Evolutionary conservation across 2,329 filamentous ascomycete species (phyloP).

Genomic region (Drechslera avenae): DNA sequence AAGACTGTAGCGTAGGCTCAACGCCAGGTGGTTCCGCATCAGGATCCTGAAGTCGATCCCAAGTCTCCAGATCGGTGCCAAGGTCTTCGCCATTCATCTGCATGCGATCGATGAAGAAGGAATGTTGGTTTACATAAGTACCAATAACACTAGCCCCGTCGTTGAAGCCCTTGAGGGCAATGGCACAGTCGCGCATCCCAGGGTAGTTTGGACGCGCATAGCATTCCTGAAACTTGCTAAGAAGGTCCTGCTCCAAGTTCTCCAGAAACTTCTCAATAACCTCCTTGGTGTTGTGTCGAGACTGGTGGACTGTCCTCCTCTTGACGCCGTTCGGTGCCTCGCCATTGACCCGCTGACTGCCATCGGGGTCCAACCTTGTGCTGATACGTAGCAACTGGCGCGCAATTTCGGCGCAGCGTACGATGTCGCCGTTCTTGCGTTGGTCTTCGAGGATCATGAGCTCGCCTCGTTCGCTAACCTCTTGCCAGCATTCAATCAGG

Average conservation of each 20-base stretch:
- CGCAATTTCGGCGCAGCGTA: conserved; percentile 91
- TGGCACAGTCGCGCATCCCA: conserved; percentile 96
- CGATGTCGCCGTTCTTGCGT: conserved; percentile 84
- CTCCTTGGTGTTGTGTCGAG: conserved; percentile 73
- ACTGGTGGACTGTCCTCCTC: conserved; percentile 38
- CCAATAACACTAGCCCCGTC: conserved; percentile 94
- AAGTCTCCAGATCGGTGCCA: conserved; percentile 70
- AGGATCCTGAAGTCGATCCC: conserved; percentile 92
- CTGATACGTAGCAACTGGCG: conserved; percentile 93
- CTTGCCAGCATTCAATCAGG: conserved; percentile 93
- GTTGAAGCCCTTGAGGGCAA: conserved; percentile 93
- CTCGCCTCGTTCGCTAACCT: conserved; percentile 88
- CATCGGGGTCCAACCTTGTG: conserved; percentile 80
- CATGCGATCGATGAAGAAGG: conserved; percentile 97
- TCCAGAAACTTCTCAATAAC: conserved; percentile 97
- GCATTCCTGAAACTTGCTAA: conserved; percentile 97
- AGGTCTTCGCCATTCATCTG: conserved; percentile 90
- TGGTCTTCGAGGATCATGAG: conserved; percentile 88
- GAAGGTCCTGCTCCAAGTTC: conserved; percentile 88
- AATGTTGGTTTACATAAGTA: conserved; percentile 96
- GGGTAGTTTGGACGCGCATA: conserved; percentile 95
- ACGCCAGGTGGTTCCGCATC: conserved; percentile 90
- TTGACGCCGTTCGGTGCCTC: conserved; percentile 57
- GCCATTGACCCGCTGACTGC: conserved; percentile 53
- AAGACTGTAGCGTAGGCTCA: conserved; percentile 86